Evolutionary conservation across 305 asterid genomes (phyloP).

Genomic region (Nicotiana rustica): DNA sequence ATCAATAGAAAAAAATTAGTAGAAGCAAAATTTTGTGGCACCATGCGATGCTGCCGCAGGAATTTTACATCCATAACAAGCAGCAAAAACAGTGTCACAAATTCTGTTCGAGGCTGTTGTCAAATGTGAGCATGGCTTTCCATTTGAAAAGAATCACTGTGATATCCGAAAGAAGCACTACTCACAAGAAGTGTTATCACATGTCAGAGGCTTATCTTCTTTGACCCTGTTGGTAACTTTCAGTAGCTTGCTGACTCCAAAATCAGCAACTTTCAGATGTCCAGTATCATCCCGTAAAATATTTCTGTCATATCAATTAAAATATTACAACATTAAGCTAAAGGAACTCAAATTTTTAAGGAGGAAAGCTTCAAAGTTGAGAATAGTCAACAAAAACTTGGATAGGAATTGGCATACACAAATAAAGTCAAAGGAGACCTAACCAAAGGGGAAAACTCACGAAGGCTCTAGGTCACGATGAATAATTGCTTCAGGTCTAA

Average conservation of each 20-base stretch:
- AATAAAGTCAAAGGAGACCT: background rate
- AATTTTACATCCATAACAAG: background rate
- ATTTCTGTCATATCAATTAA: conserved; percentile 10
- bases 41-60: background rate
- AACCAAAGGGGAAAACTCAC: conserved; percentile 9
- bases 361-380: background rate
- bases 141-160: background rate
- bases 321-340: background rate
- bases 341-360: background rate
- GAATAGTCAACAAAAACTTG: background rate
- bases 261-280: conserved; percentile 96
- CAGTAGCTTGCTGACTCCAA: conserved; percentile 90
- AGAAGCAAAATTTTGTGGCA: background rate
- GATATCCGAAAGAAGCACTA: conserved; percentile 32
- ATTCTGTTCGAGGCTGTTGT: background rate
- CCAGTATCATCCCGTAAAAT: conserved; percentile 89
- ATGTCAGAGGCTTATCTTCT: conserved; percentile 67
- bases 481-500: conserved; percentile 33
- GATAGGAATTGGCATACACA: background rate
- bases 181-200: conserved; percentile 76
- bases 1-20: background rate
- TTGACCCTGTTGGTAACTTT: conserved; percentile 73
- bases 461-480: conserved; percentile 35
- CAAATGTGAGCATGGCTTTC: background rate
- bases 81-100: background rate